Evolutionary conservation across 2,329 filamentous ascomycete species (phyloP).

Genomic region (Dothidotthia symphoricarpi): DNA sequence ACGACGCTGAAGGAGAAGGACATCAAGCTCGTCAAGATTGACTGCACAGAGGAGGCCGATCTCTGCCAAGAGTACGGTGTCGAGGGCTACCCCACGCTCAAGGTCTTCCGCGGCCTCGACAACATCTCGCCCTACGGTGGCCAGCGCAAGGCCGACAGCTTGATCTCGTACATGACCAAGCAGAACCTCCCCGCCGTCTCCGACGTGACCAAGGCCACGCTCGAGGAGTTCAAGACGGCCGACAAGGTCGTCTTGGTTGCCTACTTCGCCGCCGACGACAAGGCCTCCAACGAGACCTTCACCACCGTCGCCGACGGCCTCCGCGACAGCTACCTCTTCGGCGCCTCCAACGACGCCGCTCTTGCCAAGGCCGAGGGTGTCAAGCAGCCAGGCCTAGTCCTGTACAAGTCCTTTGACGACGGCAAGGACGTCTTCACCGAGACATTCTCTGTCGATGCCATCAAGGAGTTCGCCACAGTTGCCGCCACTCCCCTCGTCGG

Average conservation of each 20-base stretch:
- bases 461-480: constrained; percentile 79
- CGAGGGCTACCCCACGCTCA: constrained; percentile 97
- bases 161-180: constrained; percentile 93
- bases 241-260: constrained; percentile 95
- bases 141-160: constrained; percentile 78
- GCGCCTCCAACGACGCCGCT: constrained; percentile 75
- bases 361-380: constrained; percentile 89
- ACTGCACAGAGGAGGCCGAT: constrained; percentile 92
- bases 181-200: constrained; percentile 94
- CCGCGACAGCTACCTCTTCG: constrained; percentile 91
- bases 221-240: constrained; percentile 95
- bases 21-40: constrained; percentile 81
- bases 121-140: constrained; percentile 81
- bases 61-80: constrained; percentile 89
- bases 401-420: constrained; percentile 98
- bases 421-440: constrained; percentile 83
- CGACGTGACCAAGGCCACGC: constrained; percentile 71
- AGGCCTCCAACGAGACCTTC: constrained; percentile 85
- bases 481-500: constrained; percentile 87
- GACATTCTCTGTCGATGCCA: constrained; percentile 76
- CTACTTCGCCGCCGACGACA: constrained; percentile 77
- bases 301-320: constrained; percentile 69
- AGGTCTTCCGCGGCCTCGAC: constrained; percentile 92
- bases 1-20: constrained; percentile 84
- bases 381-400: constrained; percentile 78